These are phyloP conservation scores for Vitis vinifera DNA, from an alignment of 164 flowering plant genomes.

Conservation along the genomic window DNA sequence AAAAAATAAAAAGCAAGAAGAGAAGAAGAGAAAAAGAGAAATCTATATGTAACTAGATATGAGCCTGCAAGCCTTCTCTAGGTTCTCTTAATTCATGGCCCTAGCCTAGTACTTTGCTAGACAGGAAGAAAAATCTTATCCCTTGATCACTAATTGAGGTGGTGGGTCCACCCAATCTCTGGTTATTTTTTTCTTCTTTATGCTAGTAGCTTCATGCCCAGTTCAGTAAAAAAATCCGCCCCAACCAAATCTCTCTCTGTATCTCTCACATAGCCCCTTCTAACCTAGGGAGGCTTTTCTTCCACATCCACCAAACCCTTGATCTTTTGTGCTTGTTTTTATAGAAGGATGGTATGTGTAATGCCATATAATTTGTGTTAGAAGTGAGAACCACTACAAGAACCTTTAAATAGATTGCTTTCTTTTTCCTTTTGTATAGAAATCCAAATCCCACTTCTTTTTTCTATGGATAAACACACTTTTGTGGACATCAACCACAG, in stretches of 20 bases:
- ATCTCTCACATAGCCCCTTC: not conserved
- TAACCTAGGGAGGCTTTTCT: conserved; percentile 4
- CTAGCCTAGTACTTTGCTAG: not conserved
- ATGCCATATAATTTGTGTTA: not conserved
- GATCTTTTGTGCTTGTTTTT: not conserved
- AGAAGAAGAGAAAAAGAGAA: conserved; percentile 5
- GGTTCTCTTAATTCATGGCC: conserved; percentile 19
- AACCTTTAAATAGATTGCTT: not conserved
- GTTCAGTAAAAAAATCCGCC: conserved; percentile 4
- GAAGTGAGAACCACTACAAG: not conserved
- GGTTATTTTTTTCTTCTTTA: not conserved
- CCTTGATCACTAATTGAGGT: conserved; percentile 10
- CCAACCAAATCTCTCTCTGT: not conserved
- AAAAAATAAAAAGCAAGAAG: not conserved
- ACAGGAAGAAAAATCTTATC: conserved; percentile 10
- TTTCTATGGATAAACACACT: not conserved
- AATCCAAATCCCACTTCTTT: conserved; percentile 5
- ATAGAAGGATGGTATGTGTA: not conserved
- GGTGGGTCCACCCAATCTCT: conserved; percentile 1
- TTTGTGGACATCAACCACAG: conserved; percentile 36
- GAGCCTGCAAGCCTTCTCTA: conserved; percentile 18
- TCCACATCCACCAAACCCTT: conserved; percentile 5
- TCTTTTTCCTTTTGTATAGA: conserved; percentile 3
- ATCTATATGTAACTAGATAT: too few species aligned
- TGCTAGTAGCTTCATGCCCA: conserved; percentile 4